Base-by-base conservation (phyloP, 345 rosid species). In the Erysimum cheiranthoides region DNA sequence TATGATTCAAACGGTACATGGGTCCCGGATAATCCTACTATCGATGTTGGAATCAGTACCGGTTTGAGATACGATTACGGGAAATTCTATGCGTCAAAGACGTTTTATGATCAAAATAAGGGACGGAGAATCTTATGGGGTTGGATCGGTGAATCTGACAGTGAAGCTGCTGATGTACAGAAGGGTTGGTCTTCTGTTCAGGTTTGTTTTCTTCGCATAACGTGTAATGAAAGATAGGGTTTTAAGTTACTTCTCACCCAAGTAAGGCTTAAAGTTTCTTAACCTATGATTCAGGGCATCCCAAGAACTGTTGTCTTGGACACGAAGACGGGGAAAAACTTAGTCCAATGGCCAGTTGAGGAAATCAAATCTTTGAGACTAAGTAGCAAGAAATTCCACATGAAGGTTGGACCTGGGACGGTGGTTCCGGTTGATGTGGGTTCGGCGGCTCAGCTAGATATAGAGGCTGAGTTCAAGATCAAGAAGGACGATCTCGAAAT, bases 341-440 rank as follows among this genome's bases (percentile, higher is more conserved):
- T 93, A 49, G 80, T 91, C 59, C 93, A 88, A 17, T 93, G 97
- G 97, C 98, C 98, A 10, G 93, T 88, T 10, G 83, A 86, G 81
- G 98, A 93, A 57, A 82, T 84, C 0, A 87, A 91, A 47, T 85
- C 82, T 38, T 81, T 93, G 83, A 88, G 98, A 67, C 54, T 88
- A 65, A 60, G 58, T 28, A 76, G 89, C 72, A 75, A 78, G 27
- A 83, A 82, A 25, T 93, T 89, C 40, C 46, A 85, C 38, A 68
- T 91, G 49, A 63, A 42, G 73, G 73, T 90, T 18, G 68, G 81
- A 75, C 74, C 96, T 43, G 98, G 97, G 12, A 77, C 89, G 2
- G 83, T 83, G 12, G 79, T 84, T 52, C 92, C 90, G 1, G 81
- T 93, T 13, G 81, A 84, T 4, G 84, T 89, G 25, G 90, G 84